Evolutionary conservation across 164 flowering plant genomes (phyloP), one percentile per base, ranked within the genome.

Genomic region (Taxillus chinensis): DNA sequence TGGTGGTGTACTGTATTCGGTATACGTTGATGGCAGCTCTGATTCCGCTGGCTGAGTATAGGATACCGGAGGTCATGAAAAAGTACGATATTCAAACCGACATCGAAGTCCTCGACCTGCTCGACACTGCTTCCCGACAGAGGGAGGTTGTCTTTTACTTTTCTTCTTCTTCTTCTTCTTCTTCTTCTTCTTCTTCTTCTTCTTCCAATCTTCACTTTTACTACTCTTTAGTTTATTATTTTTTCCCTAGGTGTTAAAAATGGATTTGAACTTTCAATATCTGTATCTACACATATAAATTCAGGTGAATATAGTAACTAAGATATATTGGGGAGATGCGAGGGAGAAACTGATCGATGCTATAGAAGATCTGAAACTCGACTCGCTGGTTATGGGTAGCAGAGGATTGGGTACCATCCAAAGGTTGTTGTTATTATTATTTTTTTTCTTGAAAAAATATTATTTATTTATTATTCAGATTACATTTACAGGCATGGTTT

Each of bases 251-350:
- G 27, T 27, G 27, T 27, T 27, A 27, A 27, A 27, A 27, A 27
- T 27, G 27, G 27, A 27, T 27, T 27, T 27, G 27, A 27, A 27
- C 27, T 27, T 27, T 27, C 27, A 27, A 27, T 27, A 27, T 27
- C 27, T 27, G 27, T 27, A 27, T 27, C 27, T 27, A 2, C 27
- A 27, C 2, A 27, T 27, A 27, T 27, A 27, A 27, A 27, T 27
- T 27, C 41, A 92, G 98, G 73, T 79, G 53, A 75, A 56, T 0
- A 70, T 88, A 17, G 79, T 88, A 16, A 56, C 81, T 4, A 93
- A 90, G 66, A 27, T 93, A n/a, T 90, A 85, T 60, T 88, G 92
- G 92, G 97, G 98, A 8, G 96, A 88, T 74, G 86, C 96, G 5
- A 80, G 96, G 67, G 96, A 88, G 67, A 86, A 79, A 65, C 66